Evolutionary conservation across 257 asterid species (phyloP).

Genomic region (Linaria vulgaris): DNA sequence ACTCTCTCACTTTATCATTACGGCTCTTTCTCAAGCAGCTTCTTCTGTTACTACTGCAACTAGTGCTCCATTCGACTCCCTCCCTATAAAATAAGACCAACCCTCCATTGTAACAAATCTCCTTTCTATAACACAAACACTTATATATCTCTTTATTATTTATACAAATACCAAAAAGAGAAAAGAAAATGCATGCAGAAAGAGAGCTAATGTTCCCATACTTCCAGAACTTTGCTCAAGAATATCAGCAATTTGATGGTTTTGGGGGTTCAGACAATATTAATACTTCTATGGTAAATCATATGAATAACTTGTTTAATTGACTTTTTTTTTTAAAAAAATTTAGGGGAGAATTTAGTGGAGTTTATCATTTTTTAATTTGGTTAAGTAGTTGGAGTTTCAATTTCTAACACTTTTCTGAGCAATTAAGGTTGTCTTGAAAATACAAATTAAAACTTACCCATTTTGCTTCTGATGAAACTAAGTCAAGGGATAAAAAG

Average conservation of each 20-base stretch:
- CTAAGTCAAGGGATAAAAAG: slow-evolving; percentile 1
- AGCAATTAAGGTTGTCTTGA: neutral
- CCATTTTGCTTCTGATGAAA: slow-evolving; percentile 23
- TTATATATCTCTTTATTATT: neutral
- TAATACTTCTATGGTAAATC: slow-evolving; percentile 38
- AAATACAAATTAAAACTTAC: neutral
- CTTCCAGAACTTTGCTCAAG: slow-evolving; percentile 39
- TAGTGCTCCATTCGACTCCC: too few relatives aligned
- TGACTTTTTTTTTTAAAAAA: neutral
- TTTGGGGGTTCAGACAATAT: slow-evolving; percentile 37
- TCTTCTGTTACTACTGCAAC: slow-evolving; percentile 32
- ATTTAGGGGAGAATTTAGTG: neutral
- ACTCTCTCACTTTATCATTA: slow-evolving; percentile 23
- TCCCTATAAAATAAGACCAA: slow-evolving; percentile 49
- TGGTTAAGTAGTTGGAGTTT: neutral
- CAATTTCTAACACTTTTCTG: neutral
- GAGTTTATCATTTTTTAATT: slow-evolving; percentile 12
- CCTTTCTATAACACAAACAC: slow-evolving; percentile 4
- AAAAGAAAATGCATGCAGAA: slow-evolving; percentile 45
- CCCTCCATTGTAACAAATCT: slow-evolving; percentile 35
- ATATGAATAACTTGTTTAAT: slow-evolving; percentile 6
- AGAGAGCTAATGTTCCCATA: slow-evolving; percentile 43
- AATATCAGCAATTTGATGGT: slow-evolving; percentile 43
- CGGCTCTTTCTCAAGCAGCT: slow-evolving; percentile 34
- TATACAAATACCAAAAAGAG: too few relatives aligned